These are phyloP conservation scores for Picochlorum sp. DNA, from an alignment of 139 green algal genomes.

Conservation along the genomic window DNA sequence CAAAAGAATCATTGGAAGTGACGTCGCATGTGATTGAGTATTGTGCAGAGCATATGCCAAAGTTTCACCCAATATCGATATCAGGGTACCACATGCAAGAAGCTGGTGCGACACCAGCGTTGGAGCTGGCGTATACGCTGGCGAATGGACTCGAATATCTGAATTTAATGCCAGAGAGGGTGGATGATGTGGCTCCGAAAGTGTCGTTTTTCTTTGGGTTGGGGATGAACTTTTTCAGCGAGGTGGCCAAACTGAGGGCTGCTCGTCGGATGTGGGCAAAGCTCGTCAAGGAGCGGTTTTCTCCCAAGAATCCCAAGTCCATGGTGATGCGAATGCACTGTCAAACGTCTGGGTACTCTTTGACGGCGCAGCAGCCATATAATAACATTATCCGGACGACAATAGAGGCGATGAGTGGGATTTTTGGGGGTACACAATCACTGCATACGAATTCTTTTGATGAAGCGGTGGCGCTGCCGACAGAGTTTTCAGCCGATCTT, in stretches of 20 bases:
- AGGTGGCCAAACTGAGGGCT: constrained; percentile 58
- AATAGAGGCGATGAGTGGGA: constrained; percentile 49
- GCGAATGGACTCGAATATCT: constrained; percentile 66
- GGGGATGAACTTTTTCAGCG: constrained; percentile 59
- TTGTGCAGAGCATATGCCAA: constrained; percentile 41
- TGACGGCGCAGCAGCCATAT: constrained; percentile 42
- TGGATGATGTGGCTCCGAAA: constrained; percentile 43
- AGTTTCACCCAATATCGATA: constrained; percentile 62
- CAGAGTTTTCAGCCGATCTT: constrained; percentile 45
- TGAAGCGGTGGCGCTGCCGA: constrained; percentile 59
- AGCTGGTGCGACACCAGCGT: constrained; percentile 32
- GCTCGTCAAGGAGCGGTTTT: constrained; percentile 41
- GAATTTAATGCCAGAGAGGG: constrained; percentile 34
- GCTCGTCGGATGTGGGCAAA: constrained; percentile 52
- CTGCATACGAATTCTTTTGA: constrained; percentile 70
- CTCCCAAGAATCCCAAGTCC: constrained; percentile 35
- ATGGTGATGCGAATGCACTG: constrained; percentile 57
- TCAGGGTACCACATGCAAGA: constrained; percentile 54
- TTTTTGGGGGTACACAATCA: constrained; percentile 59
- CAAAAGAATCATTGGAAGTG: constrained; percentile 53
- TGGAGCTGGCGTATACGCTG: constrained; percentile 61
- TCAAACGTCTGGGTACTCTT: constrained; percentile 45
- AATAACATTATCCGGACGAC: constrained; percentile 50
- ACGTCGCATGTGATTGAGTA: constrained; percentile 65
- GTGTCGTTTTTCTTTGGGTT: constrained; percentile 55